Evolutionary conservation across 2,329 filamentous ascomycete genomes (phyloP).

Genomic region (Diaporthe sp.): DNA sequence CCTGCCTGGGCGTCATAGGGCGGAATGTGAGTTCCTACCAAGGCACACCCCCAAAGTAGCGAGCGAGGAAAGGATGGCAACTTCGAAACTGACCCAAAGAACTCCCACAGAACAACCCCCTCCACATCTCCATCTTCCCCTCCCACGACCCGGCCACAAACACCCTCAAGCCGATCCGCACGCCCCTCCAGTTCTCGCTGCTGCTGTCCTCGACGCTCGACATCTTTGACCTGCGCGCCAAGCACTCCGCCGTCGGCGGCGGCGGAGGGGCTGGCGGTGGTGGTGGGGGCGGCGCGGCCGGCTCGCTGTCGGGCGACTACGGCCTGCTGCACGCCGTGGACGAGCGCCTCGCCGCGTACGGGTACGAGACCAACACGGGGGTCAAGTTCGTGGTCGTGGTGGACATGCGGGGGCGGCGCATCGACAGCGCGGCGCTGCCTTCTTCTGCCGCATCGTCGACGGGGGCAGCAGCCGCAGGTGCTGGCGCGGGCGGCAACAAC

Average conservation of each 20-base stretch:
- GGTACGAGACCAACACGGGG: constrained; percentile 96
- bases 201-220: constrained; percentile 92
- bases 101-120: constrained; percentile 84
- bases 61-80: background rate
- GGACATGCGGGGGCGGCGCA: constrained; percentile 83
- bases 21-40: constrained; percentile 77
- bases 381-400: constrained; percentile 91
- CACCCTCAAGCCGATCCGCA: constrained; percentile 68
- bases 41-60: too few relatives aligned
- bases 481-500: background rate
- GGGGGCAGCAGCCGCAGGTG: constrained; percentile 25
- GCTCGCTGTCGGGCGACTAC: constrained; percentile 80
- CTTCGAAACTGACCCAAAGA: background rate
- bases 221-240: constrained; percentile 88
- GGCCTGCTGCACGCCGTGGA: constrained; percentile 94
- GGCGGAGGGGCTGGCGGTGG: constrained; percentile 55
- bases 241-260: constrained; percentile 54
- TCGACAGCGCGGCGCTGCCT: constrained; percentile 48
- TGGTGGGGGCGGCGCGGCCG: constrained; percentile 61
- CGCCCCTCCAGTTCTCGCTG: constrained; percentile 90
- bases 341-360: constrained; percentile 92
- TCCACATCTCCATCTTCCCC: constrained; percentile 92
- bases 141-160: constrained; percentile 72
- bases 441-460: constrained; percentile 13
- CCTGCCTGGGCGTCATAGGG: constrained; percentile 93